Base-by-base conservation (phyloP, 2,329 filamentous ascomycete genomes). In the Fusarium miscanthi region DNA sequence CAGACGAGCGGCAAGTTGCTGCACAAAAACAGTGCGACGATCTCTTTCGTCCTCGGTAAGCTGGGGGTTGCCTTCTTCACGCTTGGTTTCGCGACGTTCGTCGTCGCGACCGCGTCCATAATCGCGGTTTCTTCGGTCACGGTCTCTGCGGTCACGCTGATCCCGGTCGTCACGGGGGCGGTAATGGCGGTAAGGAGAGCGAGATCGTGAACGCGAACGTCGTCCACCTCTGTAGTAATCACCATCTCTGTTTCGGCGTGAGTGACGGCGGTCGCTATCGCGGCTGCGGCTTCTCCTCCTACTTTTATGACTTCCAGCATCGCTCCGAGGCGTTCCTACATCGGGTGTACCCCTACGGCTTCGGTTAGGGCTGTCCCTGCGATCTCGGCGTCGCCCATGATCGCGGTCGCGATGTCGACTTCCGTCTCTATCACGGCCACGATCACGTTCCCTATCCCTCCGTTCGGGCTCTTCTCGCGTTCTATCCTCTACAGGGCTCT, bases 1-100 rank as follows among this genome's bases (percentile, higher is more conserved):
- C 74, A 98, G 88, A 79, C 96, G 93, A 75, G 95, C 95, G 76
- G 96, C 96, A 80, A 99, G 92, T 84, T 99, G 96, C 86, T 99
- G 96, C 61, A 99, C 96, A 81, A 99, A 99, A 66, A 99, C 94
- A 65, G 97, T 99, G 78, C 96, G 93, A 77, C 94, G 92, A 85
- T 99, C 96, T 80, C 95, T 93, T 84, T 99, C 96, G 84, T 98
- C 96, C 82, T 98, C 95, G 78, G 93, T 97, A 68, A 93, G 90
- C 79, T 93, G 91, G 33, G 94, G 92, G 59, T 92, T 91, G 63
- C 81, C 82, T 70, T 89, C 66, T 46, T 69, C 88, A 75, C 82
- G 83, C 77, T 81, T 85, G 42, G 81, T 71, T 51, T 81, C 81
- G 61, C 82, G 79, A 46, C 80, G 81, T 35, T 85, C 84, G 16